Evolutionary conservation across 345 rosid genomes (phyloP), one percentile per base, ranked within the genome.

Genomic region (Conringia planisiliqua): DNA sequence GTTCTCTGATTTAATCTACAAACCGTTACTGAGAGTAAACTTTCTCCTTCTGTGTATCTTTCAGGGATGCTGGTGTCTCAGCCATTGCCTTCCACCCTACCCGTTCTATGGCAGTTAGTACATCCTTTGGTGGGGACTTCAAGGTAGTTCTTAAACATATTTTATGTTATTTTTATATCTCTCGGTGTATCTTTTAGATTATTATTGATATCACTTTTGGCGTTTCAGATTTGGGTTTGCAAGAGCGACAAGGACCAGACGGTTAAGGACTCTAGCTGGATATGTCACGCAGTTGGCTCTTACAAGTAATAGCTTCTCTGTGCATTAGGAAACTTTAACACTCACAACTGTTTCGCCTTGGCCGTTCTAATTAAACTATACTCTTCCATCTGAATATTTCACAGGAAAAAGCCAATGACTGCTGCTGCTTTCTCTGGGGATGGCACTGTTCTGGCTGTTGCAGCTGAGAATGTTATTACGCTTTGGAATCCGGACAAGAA

Each of bases 381-480:
- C 30, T 24, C 24, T 46, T 30, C 6, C 8, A 17, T 58, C 20
- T 43, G 11, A 43, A 67, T 60, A 48, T 61, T 26, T 54, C 68
- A 69, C 86, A 95, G 99, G 70, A 95, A 85, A 77, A 90, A 78
- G 80, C 90, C 92, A 18, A 85, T 92, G 96, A 90, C 96, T 30
- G 97, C 99, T 71, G 99, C 96, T 66, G 78, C 94, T 40, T 95
- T 95, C 83, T 95, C 99, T 71, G 81, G 84, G 1, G 99, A 95
- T 82, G 99, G 99, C 82, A 84, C 97, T 71, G 93, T 95, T 74
- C 92, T 95, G 6, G 99, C 98, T 57, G 92, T 92, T 86, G 97
- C 97, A 0, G 98, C 97, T 55, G 97, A 92, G 83, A 87, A 89
- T 73, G 82, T 85, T 47, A 87, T 95, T 67, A 95, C 98, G 7